Evolutionary conservation across 225 moss, liverwort and hornwort genomes (phyloP).

Genomic region (Physcomitrium patens): DNA sequence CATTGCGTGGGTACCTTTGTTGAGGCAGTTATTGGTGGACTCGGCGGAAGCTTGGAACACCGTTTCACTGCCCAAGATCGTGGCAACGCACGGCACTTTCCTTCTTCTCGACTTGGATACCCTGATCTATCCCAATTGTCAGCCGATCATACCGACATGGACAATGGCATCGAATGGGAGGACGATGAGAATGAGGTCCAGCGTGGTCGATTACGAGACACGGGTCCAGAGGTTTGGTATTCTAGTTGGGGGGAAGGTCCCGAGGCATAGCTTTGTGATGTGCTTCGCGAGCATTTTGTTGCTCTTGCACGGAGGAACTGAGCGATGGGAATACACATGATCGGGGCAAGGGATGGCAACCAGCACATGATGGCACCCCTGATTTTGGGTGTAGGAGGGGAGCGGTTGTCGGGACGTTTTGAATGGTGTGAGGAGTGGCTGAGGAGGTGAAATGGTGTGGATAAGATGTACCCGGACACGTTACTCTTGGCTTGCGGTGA

Average conservation of each 20-base stretch:
- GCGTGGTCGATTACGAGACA: constrained; percentile 68
- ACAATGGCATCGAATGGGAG: constrained; percentile 67
- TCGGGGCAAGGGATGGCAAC: background rate
- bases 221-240: constrained; percentile 81
- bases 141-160: constrained; percentile 75
- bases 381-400: constrained; percentile 2
- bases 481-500: too few relatives aligned
- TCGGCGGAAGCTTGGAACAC: constrained; percentile 86
- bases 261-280: constrained; percentile 46
- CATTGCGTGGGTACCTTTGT: background rate
- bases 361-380: background rate
- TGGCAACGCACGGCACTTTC: constrained; percentile 73
- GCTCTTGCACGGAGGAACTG: background rate
- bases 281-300: constrained; percentile 3
- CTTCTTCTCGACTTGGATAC: constrained; percentile 85
- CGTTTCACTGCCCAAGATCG: constrained; percentile 79
- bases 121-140: constrained; percentile 81
- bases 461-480: too few relatives aligned
- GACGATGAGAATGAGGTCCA: constrained; percentile 72
- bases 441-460: background rate
- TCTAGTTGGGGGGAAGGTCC: constrained; percentile 71
- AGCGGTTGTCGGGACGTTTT: background rate
- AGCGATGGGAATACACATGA: background rate
- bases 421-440: constrained; percentile 34
- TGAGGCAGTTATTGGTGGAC: constrained; percentile 79